Evolutionary conservation across 2,329 filamentous ascomycete genomes (phyloP), one percentile per base, ranked within the genome.

Genomic region (Colletotrichum noveboracense): DNA sequence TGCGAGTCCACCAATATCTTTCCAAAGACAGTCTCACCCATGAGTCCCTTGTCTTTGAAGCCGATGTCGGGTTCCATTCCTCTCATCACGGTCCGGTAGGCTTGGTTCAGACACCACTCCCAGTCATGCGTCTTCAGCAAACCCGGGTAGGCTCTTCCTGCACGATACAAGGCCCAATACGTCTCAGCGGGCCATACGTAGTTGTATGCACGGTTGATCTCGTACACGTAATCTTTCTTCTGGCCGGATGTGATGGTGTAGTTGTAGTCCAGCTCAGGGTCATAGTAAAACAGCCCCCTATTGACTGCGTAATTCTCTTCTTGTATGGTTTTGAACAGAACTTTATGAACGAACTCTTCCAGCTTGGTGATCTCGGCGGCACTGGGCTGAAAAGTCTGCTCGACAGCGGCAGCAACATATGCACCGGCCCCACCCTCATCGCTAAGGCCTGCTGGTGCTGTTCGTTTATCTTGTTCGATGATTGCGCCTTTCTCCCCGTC

Each of bases 11-110:
- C 75, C 0, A 92, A 82, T 2, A 92, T 84, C 72, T 89, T 85
- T 0, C 89, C 88, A 72, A 89, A 89, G 0, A 92, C 87, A 0
- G 89, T 91, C 82, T 92, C 90, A 0, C 90, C 90, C 90, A 92
- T 92, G 1, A 92, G 79, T 0, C 90, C 90, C 12, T 87, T 82
- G 0, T 86, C 80, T 5, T 82, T 83, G 66, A 90, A 91, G 0
- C 81, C 82, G 1, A 86, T 83, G 14, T 88, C 86, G 0, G 79
- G 79, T n/a, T 86, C 80, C 55, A 83, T 84, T 16, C 79, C 80
- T 1, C 85, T 81, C n/a, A 86, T 80, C 1, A 89, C 83, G 0
- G 90, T 92, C 56, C 85, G 83, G 72, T 89, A 89, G 2, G 90
- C 88, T 68, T 90, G 88, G 21, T 82, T 80, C 1, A 92, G 80